These are phyloP conservation scores for Blastobotrys parvus DNA, from an alignment of 805 yeast genomes.

Conservation along the genomic window DNA sequence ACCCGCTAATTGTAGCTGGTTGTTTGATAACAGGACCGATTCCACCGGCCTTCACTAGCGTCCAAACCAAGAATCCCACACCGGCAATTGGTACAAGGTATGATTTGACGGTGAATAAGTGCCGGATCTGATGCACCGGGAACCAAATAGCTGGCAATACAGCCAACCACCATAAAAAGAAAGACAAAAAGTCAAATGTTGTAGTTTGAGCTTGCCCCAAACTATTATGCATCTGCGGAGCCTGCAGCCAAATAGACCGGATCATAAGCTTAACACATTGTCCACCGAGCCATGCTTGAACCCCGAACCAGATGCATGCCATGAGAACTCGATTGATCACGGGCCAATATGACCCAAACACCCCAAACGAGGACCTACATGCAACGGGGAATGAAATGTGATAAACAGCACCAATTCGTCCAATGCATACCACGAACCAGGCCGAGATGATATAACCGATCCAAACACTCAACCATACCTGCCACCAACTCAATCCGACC, in stretches of 20 bases:
- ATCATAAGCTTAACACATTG: constrained; percentile 74
- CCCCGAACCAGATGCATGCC: constrained; percentile 84
- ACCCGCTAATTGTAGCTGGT: constrained; percentile 43
- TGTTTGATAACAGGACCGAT: constrained; percentile 64
- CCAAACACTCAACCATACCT: constrained; percentile 84
- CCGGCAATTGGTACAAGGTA: constrained; percentile 76
- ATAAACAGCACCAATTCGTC: constrained; percentile 72
- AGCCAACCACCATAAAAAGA: constrained; percentile 74
- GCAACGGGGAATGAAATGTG: constrained; percentile 83
- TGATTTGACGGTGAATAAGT: constrained; percentile 77
- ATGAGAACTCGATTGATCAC: constrained; percentile 79
- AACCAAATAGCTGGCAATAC: constrained; percentile 76
- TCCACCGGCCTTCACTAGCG: constrained; percentile 71
- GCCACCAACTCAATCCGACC: constrained; percentile 84
- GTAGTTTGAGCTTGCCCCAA: constrained; percentile 54
- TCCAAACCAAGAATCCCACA: constrained; percentile 75
- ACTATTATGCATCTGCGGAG: constrained; percentile 35
- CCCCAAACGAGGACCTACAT: constrained; percentile 75
- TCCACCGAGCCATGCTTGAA: constrained; percentile 79
- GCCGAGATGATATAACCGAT: constrained; percentile 69
- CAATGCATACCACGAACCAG: constrained; percentile 57
- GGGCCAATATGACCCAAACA: constrained; percentile 84
- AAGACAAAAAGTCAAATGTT: constrained; percentile 63
- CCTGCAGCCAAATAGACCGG: constrained; percentile 55
- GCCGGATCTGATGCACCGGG: constrained; percentile 75